These are phyloP conservation scores for Auriculariales sp. DNA, from an alignment of 768 basidiomycete genomes.

Conservation along the genomic window DNA sequence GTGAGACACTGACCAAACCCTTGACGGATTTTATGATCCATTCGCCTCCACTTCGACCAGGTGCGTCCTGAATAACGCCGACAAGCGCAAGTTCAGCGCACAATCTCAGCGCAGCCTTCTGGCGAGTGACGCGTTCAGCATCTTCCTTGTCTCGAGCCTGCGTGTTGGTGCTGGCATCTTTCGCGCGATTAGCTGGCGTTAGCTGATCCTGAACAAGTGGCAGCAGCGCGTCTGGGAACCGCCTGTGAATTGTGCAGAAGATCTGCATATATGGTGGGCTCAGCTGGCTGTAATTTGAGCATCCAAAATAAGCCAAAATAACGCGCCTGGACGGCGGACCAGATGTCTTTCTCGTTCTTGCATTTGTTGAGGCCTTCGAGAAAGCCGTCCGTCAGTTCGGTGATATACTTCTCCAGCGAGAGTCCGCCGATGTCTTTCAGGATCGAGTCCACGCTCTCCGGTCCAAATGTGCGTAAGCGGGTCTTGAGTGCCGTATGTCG, in stretches of 20 bases:
- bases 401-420: slow-evolving; percentile 88
- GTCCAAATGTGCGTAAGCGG: slow-evolving; percentile 71
- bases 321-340: slow-evolving; percentile 81
- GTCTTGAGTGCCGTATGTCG: slow-evolving; percentile 94
- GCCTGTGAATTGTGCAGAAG: slow-evolving; percentile 75
- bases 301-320: slow-evolving; percentile 4
- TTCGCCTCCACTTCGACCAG: slow-evolving; percentile 61
- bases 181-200: slow-evolving; percentile 14
- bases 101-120: slow-evolving; percentile 75
- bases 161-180: slow-evolving; percentile 7
- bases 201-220: slow-evolving; percentile 45
- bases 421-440: slow-evolving; percentile 86
- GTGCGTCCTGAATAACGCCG: slow-evolving; percentile 63
- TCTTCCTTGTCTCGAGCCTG: slow-evolving; percentile 95
- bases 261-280: slow-evolving; percentile 37
- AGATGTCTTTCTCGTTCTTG: slow-evolving; percentile 85
- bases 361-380: slow-evolving; percentile 77
- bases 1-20: slow-evolving; percentile 50
- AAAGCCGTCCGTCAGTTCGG: slow-evolving; percentile 80
- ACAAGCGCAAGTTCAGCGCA: slow-evolving; percentile 84
- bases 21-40: slow-evolving; percentile 81
- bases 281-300: slow-evolving; percentile 1
- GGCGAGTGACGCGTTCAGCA: slow-evolving; percentile 54
- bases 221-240: slow-evolving; percentile 72
- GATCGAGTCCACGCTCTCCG: slow-evolving; percentile 72